Evolutionary conservation across 1,284 basidiomycete genomes (phyloP), one percentile per base, ranked within the genome.

Genomic region (Heterobasidion annosum): DNA sequence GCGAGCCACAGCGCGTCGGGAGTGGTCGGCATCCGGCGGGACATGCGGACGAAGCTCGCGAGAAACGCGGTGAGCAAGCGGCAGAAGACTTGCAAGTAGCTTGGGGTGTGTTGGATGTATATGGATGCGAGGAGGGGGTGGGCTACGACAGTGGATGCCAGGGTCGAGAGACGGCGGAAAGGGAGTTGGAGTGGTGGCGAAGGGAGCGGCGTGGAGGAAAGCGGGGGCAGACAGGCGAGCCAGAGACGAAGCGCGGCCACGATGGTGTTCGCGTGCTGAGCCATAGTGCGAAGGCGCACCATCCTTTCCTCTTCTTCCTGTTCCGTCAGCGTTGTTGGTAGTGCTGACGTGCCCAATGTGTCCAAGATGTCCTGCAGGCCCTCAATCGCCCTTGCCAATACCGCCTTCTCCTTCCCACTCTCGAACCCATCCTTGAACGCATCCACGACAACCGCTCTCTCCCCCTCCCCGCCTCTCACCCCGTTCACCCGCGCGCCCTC

Each of bases 401-500:
- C 67, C 1, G 58, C 59, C 49, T 66, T 67, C 59, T 76, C 76
- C 13, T 59, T 61, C 3, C 75, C 72, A 13, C 51, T 49, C n/a
- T 69, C 67, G 58, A 85, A 82, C 0, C 70, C 71, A 2, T 58
- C 54, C 56, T 61, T 64, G 9, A 81, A 52, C 13, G 63, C 58
- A 7, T 65, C 62, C 2, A 78, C 55, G 8, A 70, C 70, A 10
- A 65, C 65, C 8, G 60, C 61, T 54, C 82, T 75, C 63, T 91
- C 90, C 13, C 67, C 68, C 59, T 84, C 80, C 0, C 92, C 92
- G 1, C 77, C 76, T 60, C 72, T 78, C 10, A 82, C 66, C 0
- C 79, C 77, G 65, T 96, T 95, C 34, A 93, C 73, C 53, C 73
- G 75, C 15, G 80, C 76, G 0, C 93, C 91, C 60, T 88, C 84